phyloP scores from a whole-genome alignment of 176 grass and related monocot species.

The Otatea glauca region DNA sequence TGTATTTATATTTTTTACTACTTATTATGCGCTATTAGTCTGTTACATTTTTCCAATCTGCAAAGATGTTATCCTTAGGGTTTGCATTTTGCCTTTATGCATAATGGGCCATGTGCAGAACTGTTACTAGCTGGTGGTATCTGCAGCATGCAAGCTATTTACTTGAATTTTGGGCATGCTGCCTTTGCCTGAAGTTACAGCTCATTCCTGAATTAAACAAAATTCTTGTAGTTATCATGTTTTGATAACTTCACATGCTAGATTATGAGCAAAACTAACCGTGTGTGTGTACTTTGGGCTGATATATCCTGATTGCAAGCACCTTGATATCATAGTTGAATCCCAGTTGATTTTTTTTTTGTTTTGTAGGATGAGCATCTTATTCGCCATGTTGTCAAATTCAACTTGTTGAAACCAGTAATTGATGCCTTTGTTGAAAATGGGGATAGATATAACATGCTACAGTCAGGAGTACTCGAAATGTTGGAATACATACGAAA shows the following conservation, averaged over 20 bases:
- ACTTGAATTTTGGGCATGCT: background rate
- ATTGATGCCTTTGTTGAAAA: constrained; percentile 84
- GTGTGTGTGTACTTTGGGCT: background rate
- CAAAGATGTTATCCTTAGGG: background rate
- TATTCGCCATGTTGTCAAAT: constrained; percentile 87
- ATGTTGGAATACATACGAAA: constrained; percentile 91
- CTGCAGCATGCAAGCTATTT: background rate
- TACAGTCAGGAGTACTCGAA: constrained; percentile 92
- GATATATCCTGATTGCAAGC: background rate
- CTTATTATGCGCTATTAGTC: background rate
- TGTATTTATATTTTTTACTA: background rate
- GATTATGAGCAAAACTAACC: background rate
- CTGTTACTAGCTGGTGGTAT: constrained; percentile 21
- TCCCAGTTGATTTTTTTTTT: constrained; percentile 26
- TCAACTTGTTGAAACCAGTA: constrained; percentile 90
- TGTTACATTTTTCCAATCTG: background rate
- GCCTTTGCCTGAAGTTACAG: background rate
- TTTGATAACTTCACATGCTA: background rate
- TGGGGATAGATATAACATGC: constrained; percentile 92
- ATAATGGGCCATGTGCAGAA: background rate
- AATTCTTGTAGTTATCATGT: background rate
- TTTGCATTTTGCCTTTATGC: constrained; percentile 12
- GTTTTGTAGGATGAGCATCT: constrained; percentile 90
- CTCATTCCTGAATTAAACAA: background rate
- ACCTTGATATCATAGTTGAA: constrained; percentile 15